These are phyloP conservation scores for Pugionium dolabratum DNA, from an alignment of 345 rosid genomes.

Conservation along the genomic window DNA sequence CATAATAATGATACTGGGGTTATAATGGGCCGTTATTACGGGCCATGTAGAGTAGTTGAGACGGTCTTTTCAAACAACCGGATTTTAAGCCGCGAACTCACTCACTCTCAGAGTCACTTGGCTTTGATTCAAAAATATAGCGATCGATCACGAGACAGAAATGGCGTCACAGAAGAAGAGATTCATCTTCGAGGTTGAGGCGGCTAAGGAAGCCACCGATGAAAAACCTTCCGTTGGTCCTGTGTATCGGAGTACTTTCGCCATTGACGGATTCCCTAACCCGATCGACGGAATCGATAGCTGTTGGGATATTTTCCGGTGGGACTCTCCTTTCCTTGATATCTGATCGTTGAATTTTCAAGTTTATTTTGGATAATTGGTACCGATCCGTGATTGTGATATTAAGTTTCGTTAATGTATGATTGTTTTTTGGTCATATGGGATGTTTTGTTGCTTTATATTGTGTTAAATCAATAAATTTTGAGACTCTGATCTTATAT, in stretches of 20 bases:
- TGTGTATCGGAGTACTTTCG: constrained; percentile 77
- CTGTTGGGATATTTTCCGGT: constrained; percentile 99
- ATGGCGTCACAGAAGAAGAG: constrained; percentile 45
- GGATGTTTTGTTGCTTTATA: no score
- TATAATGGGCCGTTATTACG: no score
- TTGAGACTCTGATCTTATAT: no score
- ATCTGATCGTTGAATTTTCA: not conserved
- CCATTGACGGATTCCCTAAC: constrained; percentile 76
- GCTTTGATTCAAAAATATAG: not conserved
- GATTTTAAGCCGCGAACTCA: constrained; percentile 9
- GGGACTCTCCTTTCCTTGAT: not conserved
- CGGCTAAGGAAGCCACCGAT: constrained; percentile 57
- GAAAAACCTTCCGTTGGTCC: constrained; percentile 85
- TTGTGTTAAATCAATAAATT: no score
- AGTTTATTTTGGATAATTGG: not conserved
- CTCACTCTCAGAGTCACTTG: not conserved
- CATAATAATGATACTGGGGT: no score
- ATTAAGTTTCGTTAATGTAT: no score
- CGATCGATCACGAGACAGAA: not conserved
- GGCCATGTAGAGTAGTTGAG: no score
- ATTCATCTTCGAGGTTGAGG: constrained; percentile 72
- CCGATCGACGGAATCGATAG: constrained; percentile 72
- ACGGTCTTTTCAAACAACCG: not conserved
- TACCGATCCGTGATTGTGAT: not conserved
- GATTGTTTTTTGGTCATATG: no score